These are phyloP conservation scores for Penicillium sp. DNA, from an alignment of 2,329 filamentous ascomycete species.

Conservation along the genomic window DNA sequence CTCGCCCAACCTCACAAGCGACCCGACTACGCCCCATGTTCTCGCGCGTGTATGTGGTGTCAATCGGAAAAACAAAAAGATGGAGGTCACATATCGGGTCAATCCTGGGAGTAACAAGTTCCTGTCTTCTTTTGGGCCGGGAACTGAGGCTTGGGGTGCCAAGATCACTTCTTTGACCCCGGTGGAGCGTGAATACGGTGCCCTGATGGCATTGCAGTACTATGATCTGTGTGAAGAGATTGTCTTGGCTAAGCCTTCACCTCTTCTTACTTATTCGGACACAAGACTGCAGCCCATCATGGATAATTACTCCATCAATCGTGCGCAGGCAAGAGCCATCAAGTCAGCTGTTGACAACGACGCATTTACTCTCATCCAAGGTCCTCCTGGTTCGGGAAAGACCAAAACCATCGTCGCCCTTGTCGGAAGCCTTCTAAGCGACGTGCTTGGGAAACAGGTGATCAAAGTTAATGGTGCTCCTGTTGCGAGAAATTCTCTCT, in stretches of 20 bases:
- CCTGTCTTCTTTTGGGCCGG: constrained; percentile 65
- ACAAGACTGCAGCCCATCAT: constrained; percentile 67
- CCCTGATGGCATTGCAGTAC: constrained; percentile 84
- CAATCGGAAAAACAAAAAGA: constrained; percentile 72
- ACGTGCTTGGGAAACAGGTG: constrained; percentile 51
- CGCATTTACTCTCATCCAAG: constrained; percentile 94
- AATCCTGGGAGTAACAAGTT: constrained; percentile 61
- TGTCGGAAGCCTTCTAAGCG: constrained; percentile 79
- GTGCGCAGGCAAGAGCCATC: constrained; percentile 85
- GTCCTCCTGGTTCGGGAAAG: constrained; percentile 93
- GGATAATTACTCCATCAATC: constrained; percentile 78
- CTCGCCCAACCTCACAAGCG: constrained; percentile 65
- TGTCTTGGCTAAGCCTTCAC: constrained; percentile 82
- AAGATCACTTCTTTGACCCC: constrained; percentile 93
- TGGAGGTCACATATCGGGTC: constrained; percentile 84
- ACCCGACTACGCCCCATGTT: constrained; percentile 69
- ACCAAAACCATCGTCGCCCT: constrained; percentile 98
- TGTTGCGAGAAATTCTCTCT: constrained; percentile 35
- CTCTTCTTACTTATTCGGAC: constrained; percentile 76
- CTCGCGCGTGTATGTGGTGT: constrained; percentile 79
- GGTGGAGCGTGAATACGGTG: constrained; percentile 91
- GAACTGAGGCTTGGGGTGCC: constrained; percentile 67
- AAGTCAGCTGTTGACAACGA: constrained; percentile 92
- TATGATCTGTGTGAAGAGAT: constrained; percentile 96
- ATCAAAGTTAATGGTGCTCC: constrained; percentile 46